These are phyloP conservation scores for Vigna mungo DNA, from an alignment of 306 rosid species.

Conservation along the genomic window DNA sequence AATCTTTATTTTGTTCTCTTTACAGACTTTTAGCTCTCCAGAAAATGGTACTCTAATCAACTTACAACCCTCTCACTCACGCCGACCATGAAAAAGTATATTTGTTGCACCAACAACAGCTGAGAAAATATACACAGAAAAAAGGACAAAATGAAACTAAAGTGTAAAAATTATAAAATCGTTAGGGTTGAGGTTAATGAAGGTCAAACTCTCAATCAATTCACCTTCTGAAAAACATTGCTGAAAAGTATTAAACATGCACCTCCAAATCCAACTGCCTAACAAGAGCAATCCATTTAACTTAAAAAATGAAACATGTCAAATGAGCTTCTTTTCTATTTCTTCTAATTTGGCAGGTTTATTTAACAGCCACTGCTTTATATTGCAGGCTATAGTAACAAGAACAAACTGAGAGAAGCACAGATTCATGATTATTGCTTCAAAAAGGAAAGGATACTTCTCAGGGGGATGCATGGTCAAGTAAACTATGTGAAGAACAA, in stretches of 20 bases:
- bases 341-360: conserved; percentile 52
- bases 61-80: too few species aligned
- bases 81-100: not conserved
- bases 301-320: conserved; percentile 37
- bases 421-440: conserved; percentile 83
- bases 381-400: conserved; percentile 66
- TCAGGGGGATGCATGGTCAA: conserved; percentile 67
- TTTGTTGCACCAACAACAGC: conserved; percentile 4
- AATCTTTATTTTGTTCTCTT: too few species aligned
- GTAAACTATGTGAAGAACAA: conserved; percentile 82
- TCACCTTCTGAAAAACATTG: not conserved
- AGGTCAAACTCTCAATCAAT: conserved; percentile 38
- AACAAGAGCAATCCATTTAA: conserved; percentile 22
- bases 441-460: conserved; percentile 85
- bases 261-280: conserved; percentile 35
- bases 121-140: conserved; percentile 17
- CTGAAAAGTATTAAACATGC: conserved; percentile 18
- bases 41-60: too few species aligned
- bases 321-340: conserved; percentile 65
- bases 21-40: too few species aligned
- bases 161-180: conserved; percentile 14
- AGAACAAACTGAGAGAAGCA: conserved; percentile 87
- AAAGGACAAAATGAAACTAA: conserved; percentile 7
- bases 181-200: conserved; percentile 37
- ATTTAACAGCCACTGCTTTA: conserved; percentile 72